Base-by-base conservation (phyloP, 2,329 filamentous ascomycete species). In the Fusarium sp. region DNA sequence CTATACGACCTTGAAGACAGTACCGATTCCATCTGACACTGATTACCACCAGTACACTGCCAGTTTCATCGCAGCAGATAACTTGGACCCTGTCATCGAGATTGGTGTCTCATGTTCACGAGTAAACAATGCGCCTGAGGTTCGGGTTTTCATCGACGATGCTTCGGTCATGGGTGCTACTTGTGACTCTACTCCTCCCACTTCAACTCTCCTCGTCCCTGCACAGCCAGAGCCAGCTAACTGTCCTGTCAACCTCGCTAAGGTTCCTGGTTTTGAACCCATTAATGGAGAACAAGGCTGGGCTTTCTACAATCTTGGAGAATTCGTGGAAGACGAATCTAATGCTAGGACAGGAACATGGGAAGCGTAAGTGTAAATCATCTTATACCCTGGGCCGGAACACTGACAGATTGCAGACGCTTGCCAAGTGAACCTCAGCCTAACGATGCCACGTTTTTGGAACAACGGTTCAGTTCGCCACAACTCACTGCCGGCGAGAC, bases 301-400 rank as follows among this genome's bases (percentile, higher is more conserved):
- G 60, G 10, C 1, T 4, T 11, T 29, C 10, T 1, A 5, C 27
- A 9, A 9, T 10, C 10, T 1, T 1, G 27, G 27, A 5, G n/a
- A 55, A 0, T 42, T 63, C 30, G 5, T 55, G 0, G 14, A 56
- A 2, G 57, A 63, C 1, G 2, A 3, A 0, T 55, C 57, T 1
- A 63, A 63, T 6, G 57, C 57, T 4, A 4, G 60, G 6, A 63
- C 60, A 0, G 60, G 60, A 55, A 42, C 42, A 6, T 20, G 57
- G 41, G 57, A 62, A 2, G 60, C 57, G 60, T 63, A 42, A 30
- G 60, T 57, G 0, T 12, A 27, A 1, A 9, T 2, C 7, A 2
- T 18, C 5, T n/a, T 0, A 9, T 1, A 27, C 9, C 12, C 0
- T 9, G 2, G 18, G 13, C 1, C 3, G 3, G 4, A 4, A 27